phyloP scores from a whole-genome alignment of 768 basidiomycete species.

The Neoboletus magnificus region DNA sequence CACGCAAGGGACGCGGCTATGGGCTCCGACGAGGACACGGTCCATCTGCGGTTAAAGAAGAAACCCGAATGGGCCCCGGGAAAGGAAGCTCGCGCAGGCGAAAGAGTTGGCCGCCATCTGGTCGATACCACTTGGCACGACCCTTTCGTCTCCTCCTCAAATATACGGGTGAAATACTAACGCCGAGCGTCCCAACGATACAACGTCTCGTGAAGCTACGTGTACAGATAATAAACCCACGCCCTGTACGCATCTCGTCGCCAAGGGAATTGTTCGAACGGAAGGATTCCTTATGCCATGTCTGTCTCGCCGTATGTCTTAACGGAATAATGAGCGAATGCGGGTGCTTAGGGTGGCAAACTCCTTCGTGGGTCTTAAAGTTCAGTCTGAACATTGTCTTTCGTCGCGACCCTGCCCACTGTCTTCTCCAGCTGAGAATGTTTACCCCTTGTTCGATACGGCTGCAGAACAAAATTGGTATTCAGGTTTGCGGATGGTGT shows the following conservation, averaged over 20 bases:
- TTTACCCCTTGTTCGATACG: conserved; percentile 59
- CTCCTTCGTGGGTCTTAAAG: conserved; percentile 55
- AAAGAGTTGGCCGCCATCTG: too few relatives aligned
- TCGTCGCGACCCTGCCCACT: neutral
- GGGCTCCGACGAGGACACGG: too few relatives aligned
- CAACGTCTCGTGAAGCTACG: conserved; percentile 62
- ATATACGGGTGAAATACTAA: too few relatives aligned
- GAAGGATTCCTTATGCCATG: conserved; percentile 84
- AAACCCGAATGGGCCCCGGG: too few relatives aligned
- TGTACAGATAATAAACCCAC: conserved; percentile 56
- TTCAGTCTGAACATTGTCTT: neutral
- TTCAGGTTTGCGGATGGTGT: conserved; percentile 60
- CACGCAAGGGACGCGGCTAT: too few relatives aligned
- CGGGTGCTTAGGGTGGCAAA: conserved; percentile 50
- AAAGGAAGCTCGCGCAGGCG: too few relatives aligned
- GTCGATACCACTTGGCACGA: too few relatives aligned
- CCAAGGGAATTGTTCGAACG: conserved; percentile 67
- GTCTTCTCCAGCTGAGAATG: conserved; percentile 51
- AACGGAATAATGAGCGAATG: conserved; percentile 62
- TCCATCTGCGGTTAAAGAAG: too few relatives aligned
- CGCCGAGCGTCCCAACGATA: too few relatives aligned
- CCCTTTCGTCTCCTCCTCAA: too few relatives aligned
- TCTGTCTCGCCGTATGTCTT: conserved; percentile 60
- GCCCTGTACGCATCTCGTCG: conserved; percentile 80
- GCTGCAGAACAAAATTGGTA: conserved; percentile 58